Conservation (phyloP, 2,329 filamentous ascomycete species). For the Parastagonospora nodorum region DNA sequence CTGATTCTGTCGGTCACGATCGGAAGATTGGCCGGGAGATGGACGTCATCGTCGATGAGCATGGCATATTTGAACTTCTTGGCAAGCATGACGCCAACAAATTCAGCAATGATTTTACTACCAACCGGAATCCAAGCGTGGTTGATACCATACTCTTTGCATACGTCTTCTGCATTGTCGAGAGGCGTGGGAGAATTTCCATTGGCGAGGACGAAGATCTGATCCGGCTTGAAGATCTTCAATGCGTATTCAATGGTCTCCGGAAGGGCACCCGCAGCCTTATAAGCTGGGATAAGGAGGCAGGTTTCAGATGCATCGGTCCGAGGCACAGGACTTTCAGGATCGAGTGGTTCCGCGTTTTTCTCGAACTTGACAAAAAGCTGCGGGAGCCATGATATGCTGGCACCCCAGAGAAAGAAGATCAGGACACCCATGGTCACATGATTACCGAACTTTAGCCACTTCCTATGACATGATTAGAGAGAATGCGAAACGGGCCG, state of each 20-base stretch:
- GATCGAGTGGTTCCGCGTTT: no score
- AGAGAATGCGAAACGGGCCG: no score
- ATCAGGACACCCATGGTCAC: no score
- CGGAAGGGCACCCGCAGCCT: slow-evolving; percentile 16
- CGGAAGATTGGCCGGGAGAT: slow-evolving; percentile 18
- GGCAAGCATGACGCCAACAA: slow-evolving; percentile 17
- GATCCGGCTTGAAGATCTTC: slow-evolving; percentile 18
- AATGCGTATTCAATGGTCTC: slow-evolving; percentile 16
- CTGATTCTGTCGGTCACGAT: slow-evolving; percentile 17
- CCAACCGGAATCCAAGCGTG: slow-evolving; percentile 20
- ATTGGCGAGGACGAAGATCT: slow-evolving; percentile 22
- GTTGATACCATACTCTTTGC: slow-evolving; percentile 16
- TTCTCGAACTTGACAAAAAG: no score
- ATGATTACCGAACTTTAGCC: no score
- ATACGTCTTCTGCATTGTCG: slow-evolving; percentile 22
- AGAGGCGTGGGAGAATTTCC: slow-evolving; percentile 18
- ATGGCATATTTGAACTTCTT: slow-evolving; percentile 20
- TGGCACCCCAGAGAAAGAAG: no score
- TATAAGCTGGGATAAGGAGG: slow-evolving; percentile 25
- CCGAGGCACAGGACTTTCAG: not conserved
- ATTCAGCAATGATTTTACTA: slow-evolving; percentile 20
- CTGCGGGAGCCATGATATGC: no score
- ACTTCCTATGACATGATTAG: no score
- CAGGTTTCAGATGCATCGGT: not conserved
- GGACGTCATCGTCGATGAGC: slow-evolving; percentile 22